Evolutionary conservation across 768 basidiomycete species (phyloP).

Genomic region (Boletellus ananas): DNA sequence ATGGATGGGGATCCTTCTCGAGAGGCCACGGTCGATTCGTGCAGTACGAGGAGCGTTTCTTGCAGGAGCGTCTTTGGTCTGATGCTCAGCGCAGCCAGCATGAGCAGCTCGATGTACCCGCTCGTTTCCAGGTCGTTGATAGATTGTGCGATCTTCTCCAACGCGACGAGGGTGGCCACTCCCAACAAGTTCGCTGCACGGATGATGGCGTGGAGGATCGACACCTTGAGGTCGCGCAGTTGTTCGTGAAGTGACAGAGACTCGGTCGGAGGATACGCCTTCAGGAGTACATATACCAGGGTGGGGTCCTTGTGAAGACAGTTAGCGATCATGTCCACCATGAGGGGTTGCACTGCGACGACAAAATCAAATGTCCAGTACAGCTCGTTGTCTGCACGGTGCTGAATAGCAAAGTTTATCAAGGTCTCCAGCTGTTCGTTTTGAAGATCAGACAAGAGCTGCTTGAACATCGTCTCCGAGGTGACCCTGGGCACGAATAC

Average conservation of each 20-base stretch:
- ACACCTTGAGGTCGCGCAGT: slow-evolving; percentile 19
- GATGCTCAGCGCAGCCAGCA: slow-evolving; percentile 48
- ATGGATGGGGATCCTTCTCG: slow-evolving; percentile 22
- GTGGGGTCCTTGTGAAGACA: slow-evolving; percentile 53
- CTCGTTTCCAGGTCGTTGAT: slow-evolving; percentile 39
- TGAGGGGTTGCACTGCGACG: slow-evolving; percentile 25
- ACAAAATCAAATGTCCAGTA: slow-evolving; percentile 48
- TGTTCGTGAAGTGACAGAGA: slow-evolving; percentile 32
- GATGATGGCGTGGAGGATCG: slow-evolving; percentile 46
- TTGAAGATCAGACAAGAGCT: slow-evolving; percentile 21
- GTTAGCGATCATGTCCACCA: slow-evolving; percentile 27
- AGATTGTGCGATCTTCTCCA: slow-evolving; percentile 51
- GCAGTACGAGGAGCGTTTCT: slow-evolving; percentile 57
- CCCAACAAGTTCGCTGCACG: slow-evolving; percentile 52
- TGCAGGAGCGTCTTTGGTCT: slow-evolving; percentile 51
- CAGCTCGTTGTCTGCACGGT: slow-evolving; percentile 53
- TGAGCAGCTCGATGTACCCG: slow-evolving; percentile 51
- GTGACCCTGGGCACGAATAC: slow-evolving; percentile 27
- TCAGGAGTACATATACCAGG: slow-evolving; percentile 52
- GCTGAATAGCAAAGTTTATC: slow-evolving; percentile 30
- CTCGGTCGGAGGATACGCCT: slow-evolving; percentile 44
- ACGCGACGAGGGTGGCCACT: slow-evolving; percentile 53
- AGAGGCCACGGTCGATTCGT: slow-evolving; percentile 40
- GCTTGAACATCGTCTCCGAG: slow-evolving; percentile 16
- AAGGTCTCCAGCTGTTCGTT: slow-evolving; percentile 16